A percentile compares a stretch with the other conserved stretches of the same genome.
These are phyloP conservation scores for Pleurotus citrinopileatus DNA, from an alignment of 768 basidiomycete genomes.

Conservation along the genomic window DNA sequence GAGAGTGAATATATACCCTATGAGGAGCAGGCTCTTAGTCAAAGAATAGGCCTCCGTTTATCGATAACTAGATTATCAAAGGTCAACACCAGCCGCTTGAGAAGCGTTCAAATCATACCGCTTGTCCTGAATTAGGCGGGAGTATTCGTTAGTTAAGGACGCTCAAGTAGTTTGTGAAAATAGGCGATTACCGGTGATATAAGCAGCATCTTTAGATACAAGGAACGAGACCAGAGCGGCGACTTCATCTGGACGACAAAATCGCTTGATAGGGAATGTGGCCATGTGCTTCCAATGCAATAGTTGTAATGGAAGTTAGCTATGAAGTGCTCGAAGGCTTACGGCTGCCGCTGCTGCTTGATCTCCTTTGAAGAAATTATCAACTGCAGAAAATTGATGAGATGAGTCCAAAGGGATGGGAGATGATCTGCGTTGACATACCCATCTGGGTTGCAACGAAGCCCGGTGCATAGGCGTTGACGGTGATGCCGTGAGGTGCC, in stretches of 20 bases:
- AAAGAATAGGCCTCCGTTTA: too few species aligned
- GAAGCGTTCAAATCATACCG: too few species aligned
- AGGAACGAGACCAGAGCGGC: slow-evolving; percentile 35
- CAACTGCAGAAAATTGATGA: neutral
- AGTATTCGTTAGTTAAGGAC: neutral
- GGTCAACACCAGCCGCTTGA: too few species aligned
- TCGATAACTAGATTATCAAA: too few species aligned
- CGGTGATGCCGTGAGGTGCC: slow-evolving; percentile 34
- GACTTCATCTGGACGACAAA: slow-evolving; percentile 26
- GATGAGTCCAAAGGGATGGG: neutral
- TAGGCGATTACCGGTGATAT: slow-evolving; percentile 27
- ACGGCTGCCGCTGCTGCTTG: too few species aligned
- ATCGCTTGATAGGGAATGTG: neutral
- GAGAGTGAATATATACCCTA: too few species aligned
- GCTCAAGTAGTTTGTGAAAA: slow-evolving; percentile 3
- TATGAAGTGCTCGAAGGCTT: too few species aligned
- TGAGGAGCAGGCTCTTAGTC: too few species aligned
- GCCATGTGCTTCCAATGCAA: too few species aligned
- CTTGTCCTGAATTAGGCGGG: too few species aligned
- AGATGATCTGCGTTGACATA: neutral
- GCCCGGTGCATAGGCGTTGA: slow-evolving; percentile 40
- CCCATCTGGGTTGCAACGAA: slow-evolving; percentile 15
- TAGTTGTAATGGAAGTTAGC: too few species aligned
- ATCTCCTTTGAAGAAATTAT: neutral
- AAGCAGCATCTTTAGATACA: slow-evolving; percentile 29